A percentile compares a stretch with the other conserved stretches of the same genome.
Evolutionary conservation across 129 eudicot species (phyloP).

Genomic region (Apium graveolens): DNA sequence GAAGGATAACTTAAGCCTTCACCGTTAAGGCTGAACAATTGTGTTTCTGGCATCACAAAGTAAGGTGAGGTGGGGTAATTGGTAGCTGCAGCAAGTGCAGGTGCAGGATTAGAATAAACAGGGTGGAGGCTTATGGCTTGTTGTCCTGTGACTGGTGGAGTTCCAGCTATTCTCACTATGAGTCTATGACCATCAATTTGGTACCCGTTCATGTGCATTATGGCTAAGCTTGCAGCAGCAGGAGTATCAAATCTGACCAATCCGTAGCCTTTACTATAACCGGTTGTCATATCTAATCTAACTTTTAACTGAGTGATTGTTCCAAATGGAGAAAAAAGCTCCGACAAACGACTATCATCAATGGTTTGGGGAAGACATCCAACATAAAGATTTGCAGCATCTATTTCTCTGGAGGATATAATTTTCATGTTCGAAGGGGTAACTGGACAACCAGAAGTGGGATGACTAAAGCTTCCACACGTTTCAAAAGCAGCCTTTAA

Average conservation of each 20-base stretch:
- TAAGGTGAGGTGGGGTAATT: not conserved
- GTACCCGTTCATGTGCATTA: slow-evolving; percentile 28
- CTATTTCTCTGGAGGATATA: slow-evolving; percentile 14
- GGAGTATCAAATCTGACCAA: slow-evolving; percentile 25
- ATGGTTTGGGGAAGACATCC: not conserved
- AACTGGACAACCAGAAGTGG: slow-evolving; percentile 14
- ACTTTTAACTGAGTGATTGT: slow-evolving; percentile 1
- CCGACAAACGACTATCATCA: not conserved
- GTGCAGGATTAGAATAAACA: not conserved
- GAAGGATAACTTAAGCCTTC: slow-evolving; percentile 9
- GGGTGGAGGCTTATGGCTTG: not conserved
- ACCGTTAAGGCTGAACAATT: not conserved
- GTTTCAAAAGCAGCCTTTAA: slow-evolving; percentile 11
- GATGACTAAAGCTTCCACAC: slow-evolving; percentile 24
- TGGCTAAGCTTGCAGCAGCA: slow-evolving; percentile 20
- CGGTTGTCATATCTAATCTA: slow-evolving; percentile 11
- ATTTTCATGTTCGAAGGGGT: not conserved
- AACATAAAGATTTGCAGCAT: slow-evolving; percentile 12
- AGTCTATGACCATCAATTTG: slow-evolving; percentile 23
- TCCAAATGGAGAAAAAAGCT: slow-evolving; percentile 4
- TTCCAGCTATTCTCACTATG: slow-evolving; percentile 25
- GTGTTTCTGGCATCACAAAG: not conserved
- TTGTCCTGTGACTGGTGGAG: not conserved
- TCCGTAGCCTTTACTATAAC: slow-evolving; percentile 26
- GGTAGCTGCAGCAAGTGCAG: not conserved